A percentile compares a stretch with the other conserved stretches of the same genome.
These are phyloP conservation scores for Calonectria pseudoreteaudii DNA, from an alignment of 2,329 filamentous ascomycete genomes.

Conservation along the genomic window DNA sequence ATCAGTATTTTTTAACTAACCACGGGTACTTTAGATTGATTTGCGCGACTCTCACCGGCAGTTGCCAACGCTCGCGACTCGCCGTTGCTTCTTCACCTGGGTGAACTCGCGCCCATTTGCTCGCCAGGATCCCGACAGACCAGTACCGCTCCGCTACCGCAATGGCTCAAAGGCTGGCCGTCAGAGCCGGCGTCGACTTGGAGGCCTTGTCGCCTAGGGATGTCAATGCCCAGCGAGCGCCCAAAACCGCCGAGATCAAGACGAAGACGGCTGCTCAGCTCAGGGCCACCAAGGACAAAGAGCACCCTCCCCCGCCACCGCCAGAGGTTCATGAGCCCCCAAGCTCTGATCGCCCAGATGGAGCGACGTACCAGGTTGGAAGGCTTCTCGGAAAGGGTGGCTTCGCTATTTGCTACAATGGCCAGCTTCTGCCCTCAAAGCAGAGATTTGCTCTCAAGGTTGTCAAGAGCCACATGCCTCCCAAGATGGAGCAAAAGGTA, in stretches of 20 bases:
- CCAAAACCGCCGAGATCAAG: constrained; percentile 62
- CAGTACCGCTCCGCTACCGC: constrained; percentile 16
- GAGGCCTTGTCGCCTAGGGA: constrained; percentile 75
- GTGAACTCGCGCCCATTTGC: constrained; percentile 15
- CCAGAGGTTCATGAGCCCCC: constrained; percentile 70
- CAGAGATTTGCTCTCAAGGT: constrained; percentile 83
- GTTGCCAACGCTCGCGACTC: constrained; percentile 33
- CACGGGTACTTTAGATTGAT: constrained; percentile 19
- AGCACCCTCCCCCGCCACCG: constrained; percentile 75
- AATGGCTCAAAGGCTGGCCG: constrained; percentile 63
- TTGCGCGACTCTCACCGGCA: constrained; percentile 26
- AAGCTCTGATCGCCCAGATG: constrained; percentile 76
- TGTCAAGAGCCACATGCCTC: constrained; percentile 84
- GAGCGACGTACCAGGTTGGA: constrained; percentile 79
- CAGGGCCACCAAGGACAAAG: constrained; percentile 72
- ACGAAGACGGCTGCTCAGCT: constrained; percentile 63
- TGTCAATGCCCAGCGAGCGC: constrained; percentile 69
- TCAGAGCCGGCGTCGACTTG: constrained; percentile 65
- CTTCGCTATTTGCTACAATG: constrained; percentile 85
- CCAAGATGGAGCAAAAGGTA: constrained; percentile 88
- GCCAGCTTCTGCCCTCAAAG: constrained; percentile 73
- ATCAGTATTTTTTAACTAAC: constrained; percentile 22
- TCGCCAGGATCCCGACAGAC: constrained; percentile 1
- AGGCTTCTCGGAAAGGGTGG: constrained; percentile 83
- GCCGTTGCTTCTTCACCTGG: constrained; percentile 3